These are phyloP conservation scores for Chiua virens DNA, from an alignment of 768 basidiomycete genomes.

Conservation along the genomic window DNA sequence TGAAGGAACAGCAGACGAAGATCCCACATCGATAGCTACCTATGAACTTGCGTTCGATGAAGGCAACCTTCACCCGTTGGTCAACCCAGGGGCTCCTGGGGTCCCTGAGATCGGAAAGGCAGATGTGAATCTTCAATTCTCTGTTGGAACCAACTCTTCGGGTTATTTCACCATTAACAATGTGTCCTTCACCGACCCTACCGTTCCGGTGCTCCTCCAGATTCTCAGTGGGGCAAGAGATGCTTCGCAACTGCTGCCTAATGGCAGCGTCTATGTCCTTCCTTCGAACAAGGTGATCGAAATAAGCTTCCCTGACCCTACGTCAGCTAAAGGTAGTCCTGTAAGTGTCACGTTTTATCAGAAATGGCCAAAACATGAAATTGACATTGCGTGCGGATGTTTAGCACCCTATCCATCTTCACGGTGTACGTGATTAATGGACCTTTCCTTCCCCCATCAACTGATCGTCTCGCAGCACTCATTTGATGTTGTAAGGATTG, in stretches of 20 bases:
- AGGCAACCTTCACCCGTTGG: conserved; percentile 36
- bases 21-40: conserved; percentile 36
- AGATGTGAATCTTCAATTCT: conserved; percentile 36
- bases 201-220: conserved; percentile 52
- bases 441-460: neutral
- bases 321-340: conserved; percentile 21
- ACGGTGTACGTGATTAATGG: conserved; percentile 29
- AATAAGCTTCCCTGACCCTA: conserved; percentile 39
- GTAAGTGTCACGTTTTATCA: conserved; percentile 12
- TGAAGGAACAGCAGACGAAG: conserved; percentile 36
- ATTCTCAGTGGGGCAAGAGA: conserved; percentile 49
- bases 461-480: conserved; percentile 20
- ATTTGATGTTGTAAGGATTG: conserved; percentile 32
- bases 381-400: neutral
- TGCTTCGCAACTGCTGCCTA: conserved; percentile 45
- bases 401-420: conserved; percentile 37
- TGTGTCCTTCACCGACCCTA: conserved; percentile 36
- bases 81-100: conserved; percentile 36
- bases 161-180: conserved; percentile 23
- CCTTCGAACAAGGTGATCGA: conserved; percentile 44
- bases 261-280: conserved; percentile 45
- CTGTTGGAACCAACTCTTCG: neutral
- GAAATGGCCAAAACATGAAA: too few species aligned
- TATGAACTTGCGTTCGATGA: conserved; percentile 36
- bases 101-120: conserved; percentile 34